These are phyloP conservation scores for Fusarium chaquense DNA, from an alignment of 2,329 filamentous ascomycete genomes.

Conservation along the genomic window DNA sequence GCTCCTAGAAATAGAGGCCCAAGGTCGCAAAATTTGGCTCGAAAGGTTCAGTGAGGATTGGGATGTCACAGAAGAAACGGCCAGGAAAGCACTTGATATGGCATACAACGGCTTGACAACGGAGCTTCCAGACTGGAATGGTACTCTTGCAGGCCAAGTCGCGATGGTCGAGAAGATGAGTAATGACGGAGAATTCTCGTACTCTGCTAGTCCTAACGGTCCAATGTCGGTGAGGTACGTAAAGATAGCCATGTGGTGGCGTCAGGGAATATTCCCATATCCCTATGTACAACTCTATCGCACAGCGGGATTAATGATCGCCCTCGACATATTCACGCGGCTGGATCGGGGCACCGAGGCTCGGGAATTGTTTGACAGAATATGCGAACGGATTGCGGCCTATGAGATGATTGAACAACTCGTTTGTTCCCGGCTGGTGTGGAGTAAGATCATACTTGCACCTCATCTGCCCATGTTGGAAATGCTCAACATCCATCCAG, in stretches of 20 bases:
- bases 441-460: conserved; percentile 1
- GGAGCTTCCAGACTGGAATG: conserved; percentile 5
- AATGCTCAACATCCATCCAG: conserved; percentile 11
- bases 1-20: neutral
- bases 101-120: conserved; percentile 12
- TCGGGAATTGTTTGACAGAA: neutral
- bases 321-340: conserved; percentile 1
- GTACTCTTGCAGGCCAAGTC: conserved; percentile 15
- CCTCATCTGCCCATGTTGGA: neutral
- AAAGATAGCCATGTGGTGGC: conserved; percentile 35
- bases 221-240: conserved; percentile 14
- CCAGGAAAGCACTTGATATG: conserved; percentile 23
- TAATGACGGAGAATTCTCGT: neutral
- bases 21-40: conserved; percentile 10
- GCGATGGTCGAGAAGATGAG: conserved; percentile 1
- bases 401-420: conserved; percentile 17
- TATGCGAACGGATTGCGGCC: neutral
- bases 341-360: neutral
- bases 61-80: conserved; percentile 8
- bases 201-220: conserved; percentile 16
- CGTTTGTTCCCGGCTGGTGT: neutral
- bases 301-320: conserved; percentile 29
- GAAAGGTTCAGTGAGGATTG: conserved; percentile 21
- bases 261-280: conserved; percentile 31
- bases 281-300: conserved; percentile 29